Evolutionary conservation across 1,139 yeast species (phyloP).

Genomic region (Kodamaea suecica): DNA sequence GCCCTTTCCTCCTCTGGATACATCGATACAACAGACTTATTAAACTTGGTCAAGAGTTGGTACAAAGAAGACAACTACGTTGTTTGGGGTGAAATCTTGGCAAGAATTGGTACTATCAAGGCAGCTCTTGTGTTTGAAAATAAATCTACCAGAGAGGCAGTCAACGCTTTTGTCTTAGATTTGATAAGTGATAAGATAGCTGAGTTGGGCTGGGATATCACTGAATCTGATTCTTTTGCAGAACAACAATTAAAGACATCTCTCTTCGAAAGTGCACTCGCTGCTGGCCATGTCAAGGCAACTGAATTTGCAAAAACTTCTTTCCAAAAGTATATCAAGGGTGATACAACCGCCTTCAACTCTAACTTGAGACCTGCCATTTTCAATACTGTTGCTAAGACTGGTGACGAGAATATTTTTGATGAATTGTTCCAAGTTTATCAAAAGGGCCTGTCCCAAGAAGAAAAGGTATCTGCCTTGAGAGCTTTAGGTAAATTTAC

Average conservation of each 20-base stretch:
- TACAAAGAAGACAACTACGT: conserved; percentile 63
- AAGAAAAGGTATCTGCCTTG: conserved; percentile 75
- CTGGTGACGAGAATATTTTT: conserved; percentile 62
- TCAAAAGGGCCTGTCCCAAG: conserved; percentile 61
- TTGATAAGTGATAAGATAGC: conserved; percentile 59
- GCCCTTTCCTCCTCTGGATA: conserved; percentile 73
- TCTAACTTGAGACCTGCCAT: conserved; percentile 77
- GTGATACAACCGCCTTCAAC: conserved; percentile 64
- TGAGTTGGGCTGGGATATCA: conserved; percentile 68
- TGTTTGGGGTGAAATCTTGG: conserved; percentile 73
- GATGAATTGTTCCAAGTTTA: conserved; percentile 64
- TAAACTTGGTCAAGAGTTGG: conserved; percentile 67
- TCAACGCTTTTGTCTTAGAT: conserved; percentile 56
- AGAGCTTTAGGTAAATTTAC: conserved; percentile 71
- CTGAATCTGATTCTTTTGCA: conserved; percentile 61
- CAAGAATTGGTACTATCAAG: conserved; percentile 53
- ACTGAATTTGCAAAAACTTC: conserved; percentile 52
- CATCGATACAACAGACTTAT: conserved; percentile 62
- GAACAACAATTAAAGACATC: conserved; percentile 72
- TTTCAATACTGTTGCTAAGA: conserved; percentile 63
- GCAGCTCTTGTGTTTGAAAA: conserved; percentile 73
- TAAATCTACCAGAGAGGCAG: conserved; percentile 49
- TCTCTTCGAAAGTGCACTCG: conserved; percentile 68
- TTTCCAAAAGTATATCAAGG: conserved; percentile 59
- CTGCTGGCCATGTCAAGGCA: conserved; percentile 54